A percentile compares a stretch with the other conserved stretches of the same genome.
These are phyloP conservation scores for Tephrocybe sp. DNA, from an alignment of 768 basidiomycete genomes.

Conservation along the genomic window DNA sequence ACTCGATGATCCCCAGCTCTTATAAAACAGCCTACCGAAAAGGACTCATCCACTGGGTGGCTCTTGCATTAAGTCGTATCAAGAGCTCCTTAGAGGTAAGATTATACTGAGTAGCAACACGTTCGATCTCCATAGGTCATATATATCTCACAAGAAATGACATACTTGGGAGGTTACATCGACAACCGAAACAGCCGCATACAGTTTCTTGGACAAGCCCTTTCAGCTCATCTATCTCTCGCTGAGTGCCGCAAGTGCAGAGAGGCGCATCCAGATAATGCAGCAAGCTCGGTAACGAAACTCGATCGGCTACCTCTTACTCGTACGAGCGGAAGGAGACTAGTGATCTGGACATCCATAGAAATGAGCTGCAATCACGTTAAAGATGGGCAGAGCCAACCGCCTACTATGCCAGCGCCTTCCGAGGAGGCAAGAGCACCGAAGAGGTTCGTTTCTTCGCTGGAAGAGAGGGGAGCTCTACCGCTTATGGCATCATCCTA, in stretches of 20 bases:
- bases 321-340: conserved; percentile 22
- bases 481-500: conserved; percentile 18
- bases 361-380: conserved; percentile 22
- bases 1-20: too few relatives aligned
- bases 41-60: too few relatives aligned
- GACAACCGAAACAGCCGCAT: conserved; percentile 19
- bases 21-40: too few relatives aligned
- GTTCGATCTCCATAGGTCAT: too few relatives aligned
- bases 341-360: conserved; percentile 11
- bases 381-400: conserved; percentile 29
- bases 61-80: too few relatives aligned
- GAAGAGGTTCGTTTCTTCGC: conserved; percentile 18
- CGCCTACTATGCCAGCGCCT: conserved; percentile 12
- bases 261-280: conserved; percentile 22
- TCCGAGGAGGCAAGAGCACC: conserved; percentile 23
- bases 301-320: conserved; percentile 17
- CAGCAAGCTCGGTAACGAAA: conserved; percentile 13
- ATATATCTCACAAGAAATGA: background rate
- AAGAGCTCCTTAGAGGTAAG: too few relatives aligned
- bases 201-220: conserved; percentile 15
- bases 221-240: conserved; percentile 18
- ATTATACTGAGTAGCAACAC: too few relatives aligned
- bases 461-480: background rate
- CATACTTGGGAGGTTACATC: conserved; percentile 1
- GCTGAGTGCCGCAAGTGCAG: conserved; percentile 19